These are phyloP conservation scores for Vachellia collinsii DNA, from an alignment of 306 rosid species.

Conservation along the genomic window DNA sequence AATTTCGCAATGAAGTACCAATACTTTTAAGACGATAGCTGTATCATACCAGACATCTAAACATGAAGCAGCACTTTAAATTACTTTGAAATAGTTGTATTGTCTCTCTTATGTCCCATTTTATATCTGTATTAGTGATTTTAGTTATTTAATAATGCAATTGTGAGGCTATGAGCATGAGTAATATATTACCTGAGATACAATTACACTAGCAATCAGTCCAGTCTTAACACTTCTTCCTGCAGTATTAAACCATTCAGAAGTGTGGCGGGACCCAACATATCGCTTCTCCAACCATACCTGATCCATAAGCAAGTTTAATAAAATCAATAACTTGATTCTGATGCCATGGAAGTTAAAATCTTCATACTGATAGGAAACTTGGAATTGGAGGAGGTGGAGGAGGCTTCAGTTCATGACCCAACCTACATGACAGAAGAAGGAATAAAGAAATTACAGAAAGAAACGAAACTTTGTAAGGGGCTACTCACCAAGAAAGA, in stretches of 20 bases:
- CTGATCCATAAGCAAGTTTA: constrained; percentile 43
- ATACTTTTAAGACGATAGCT: no score
- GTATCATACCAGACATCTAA: no score
- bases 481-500: constrained; percentile 67
- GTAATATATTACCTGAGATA: constrained; percentile 70
- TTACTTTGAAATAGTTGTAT: neutral
- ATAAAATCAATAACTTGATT: constrained; percentile 20
- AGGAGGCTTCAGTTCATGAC: neutral
- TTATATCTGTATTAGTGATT: no score
- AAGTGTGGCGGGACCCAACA: constrained; percentile 82
- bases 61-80: neutral
- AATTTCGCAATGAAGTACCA: no score
- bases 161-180: neutral
- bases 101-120: neutral
- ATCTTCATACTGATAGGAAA: neutral
- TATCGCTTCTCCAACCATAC: constrained; percentile 93
- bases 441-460: constrained; percentile 11
- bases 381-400: neutral
- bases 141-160: neutral
- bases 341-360: neutral
- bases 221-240: constrained; percentile 94
- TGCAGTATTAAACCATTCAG: constrained; percentile 98
- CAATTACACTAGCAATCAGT: constrained; percentile 90
- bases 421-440: neutral
- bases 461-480: neutral